These are phyloP conservation scores for Colletotrichum truncatum DNA, from an alignment of 2,329 filamentous ascomycete species.

Conservation along the genomic window DNA sequence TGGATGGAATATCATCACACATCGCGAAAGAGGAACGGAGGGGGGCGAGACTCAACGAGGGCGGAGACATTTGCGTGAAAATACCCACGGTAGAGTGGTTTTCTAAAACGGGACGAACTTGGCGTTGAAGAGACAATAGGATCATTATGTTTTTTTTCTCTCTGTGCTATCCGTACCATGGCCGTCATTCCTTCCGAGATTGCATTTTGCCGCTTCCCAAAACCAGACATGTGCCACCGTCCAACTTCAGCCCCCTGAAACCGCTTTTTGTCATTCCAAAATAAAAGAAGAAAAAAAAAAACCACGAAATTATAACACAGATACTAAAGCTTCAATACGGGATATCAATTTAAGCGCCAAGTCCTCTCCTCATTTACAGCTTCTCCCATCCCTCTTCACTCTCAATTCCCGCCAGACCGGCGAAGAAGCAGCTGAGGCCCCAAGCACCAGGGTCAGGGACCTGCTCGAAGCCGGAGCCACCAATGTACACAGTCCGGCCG, in stretches of 20 bases:
- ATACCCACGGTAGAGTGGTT: constrained; percentile 36
- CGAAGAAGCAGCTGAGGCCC: constrained; percentile 81
- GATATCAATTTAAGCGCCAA: neutral
- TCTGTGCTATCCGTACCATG: neutral
- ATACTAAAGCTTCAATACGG: neutral
- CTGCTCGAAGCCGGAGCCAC: constrained; percentile 57
- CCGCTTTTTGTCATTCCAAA: neutral
- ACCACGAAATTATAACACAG: neutral
- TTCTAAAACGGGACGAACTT: constrained; percentile 41
- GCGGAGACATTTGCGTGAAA: constrained; percentile 7
- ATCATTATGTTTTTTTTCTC: constrained; percentile 18
- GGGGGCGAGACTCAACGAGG: neutral
- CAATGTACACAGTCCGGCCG: constrained; percentile 85
- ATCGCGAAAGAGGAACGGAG: neutral
- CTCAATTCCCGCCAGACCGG: constrained; percentile 73
- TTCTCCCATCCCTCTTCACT: constrained; percentile 48
- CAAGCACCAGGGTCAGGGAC: constrained; percentile 75
- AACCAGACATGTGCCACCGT: constrained; percentile 2
- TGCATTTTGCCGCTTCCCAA: constrained; percentile 5
- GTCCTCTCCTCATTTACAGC: constrained; percentile 30
- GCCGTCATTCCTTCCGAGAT: neutral
- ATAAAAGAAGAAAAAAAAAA: too few species aligned
- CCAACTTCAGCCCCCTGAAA: neutral
- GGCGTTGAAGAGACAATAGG: constrained; percentile 47
- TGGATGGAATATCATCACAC: neutral